A percentile compares a stretch with the other conserved stretches of the same genome.
Conservation (phyloP, 2,329 filamentous ascomycete genomes). For the Bipolaris bicolor region DNA sequence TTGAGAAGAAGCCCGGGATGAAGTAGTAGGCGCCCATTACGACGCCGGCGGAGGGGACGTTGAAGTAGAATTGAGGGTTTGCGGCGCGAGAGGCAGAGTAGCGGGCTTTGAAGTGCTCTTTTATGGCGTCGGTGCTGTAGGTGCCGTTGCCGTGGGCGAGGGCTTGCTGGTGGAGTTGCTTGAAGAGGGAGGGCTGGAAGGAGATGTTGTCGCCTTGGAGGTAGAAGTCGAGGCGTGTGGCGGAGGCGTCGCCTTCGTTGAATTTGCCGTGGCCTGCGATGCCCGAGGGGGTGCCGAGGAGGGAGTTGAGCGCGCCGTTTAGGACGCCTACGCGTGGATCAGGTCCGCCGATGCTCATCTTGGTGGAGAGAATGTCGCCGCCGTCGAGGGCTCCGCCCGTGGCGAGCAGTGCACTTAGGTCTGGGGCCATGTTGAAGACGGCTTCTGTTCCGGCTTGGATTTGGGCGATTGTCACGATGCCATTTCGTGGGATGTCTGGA, state of each 20-base stretch:
- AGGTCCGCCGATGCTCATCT: conserved; percentile 29
- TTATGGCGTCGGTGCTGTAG: conserved; percentile 25
- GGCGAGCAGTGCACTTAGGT: conserved; percentile 39
- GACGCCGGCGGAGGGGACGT: conserved; percentile 22
- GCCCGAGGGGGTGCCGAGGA: conserved; percentile 34
- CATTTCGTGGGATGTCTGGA: conserved; percentile 49
- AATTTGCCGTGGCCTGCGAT: conserved; percentile 33
- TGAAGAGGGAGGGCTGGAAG: conserved; percentile 32
- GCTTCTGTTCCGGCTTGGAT: conserved; percentile 40
- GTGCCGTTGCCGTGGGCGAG: conserved; percentile 25
- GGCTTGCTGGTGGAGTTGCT: conserved; percentile 29
- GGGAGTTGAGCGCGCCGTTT: conserved; percentile 38
- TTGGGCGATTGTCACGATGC: conserved; percentile 45
- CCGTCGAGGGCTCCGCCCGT: conserved; percentile 24
- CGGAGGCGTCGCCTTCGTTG: conserved; percentile 45
- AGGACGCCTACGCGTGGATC: conserved; percentile 27
- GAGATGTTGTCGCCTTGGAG: conserved; percentile 41
- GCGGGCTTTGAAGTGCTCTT: conserved; percentile 29
- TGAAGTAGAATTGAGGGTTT: conserved; percentile 30
- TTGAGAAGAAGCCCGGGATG: conserved; percentile 30
- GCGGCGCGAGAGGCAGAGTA: conserved; percentile 24
- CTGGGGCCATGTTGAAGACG: conserved; percentile 49
- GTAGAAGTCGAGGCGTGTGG: conserved; percentile 36
- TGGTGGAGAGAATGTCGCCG: conserved; percentile 25
- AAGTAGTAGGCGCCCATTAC: conserved; percentile 33